phyloP scores from a whole-genome alignment of 2,329 filamentous ascomycete species.

The Ophiostoma triangulosporum region DNA sequence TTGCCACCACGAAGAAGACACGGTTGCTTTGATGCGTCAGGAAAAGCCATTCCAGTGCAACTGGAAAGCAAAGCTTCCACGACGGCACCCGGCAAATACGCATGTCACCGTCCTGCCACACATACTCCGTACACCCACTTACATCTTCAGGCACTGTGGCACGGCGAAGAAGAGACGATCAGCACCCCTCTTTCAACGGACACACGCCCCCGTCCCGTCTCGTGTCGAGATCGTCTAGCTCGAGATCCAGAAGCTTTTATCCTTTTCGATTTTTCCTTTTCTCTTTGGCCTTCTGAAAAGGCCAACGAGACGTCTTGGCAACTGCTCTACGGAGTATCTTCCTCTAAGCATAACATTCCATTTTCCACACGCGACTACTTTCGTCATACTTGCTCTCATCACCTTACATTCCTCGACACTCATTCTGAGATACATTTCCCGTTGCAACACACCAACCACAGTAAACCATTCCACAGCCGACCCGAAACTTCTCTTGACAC shows the following conservation, averaged over 20 bases:
- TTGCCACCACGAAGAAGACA: constrained; percentile 11
- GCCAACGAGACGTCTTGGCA: constrained; percentile 9
- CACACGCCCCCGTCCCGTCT: not conserved
- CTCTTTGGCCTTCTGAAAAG: not conserved
- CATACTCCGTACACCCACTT: constrained; percentile 7
- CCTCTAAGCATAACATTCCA: no score
- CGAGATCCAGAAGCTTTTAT: not conserved
- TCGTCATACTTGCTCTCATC: not conserved
- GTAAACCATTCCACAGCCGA: not conserved
- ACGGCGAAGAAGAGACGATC: not conserved
- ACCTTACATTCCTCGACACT: not conserved
- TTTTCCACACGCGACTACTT: not conserved
- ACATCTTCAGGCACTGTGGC: not conserved
- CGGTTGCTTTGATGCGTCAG: no score
- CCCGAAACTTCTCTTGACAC: not conserved
- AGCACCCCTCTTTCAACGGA: constrained; percentile 1
- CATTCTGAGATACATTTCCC: not conserved
- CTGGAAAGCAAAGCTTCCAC: no score
- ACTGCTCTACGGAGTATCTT: not conserved
- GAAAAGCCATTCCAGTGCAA: no score
- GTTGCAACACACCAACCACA: not conserved
- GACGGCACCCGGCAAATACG: no score
- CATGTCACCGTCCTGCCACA: no score
- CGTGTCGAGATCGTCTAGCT: not conserved
- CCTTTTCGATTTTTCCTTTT: not conserved